Percentiles rank a stretch among this genome's conserved stretches.
Conservation (phyloP, 2,329 filamentous ascomycete genomes). For the Colletotrichum liriopes region DNA sequence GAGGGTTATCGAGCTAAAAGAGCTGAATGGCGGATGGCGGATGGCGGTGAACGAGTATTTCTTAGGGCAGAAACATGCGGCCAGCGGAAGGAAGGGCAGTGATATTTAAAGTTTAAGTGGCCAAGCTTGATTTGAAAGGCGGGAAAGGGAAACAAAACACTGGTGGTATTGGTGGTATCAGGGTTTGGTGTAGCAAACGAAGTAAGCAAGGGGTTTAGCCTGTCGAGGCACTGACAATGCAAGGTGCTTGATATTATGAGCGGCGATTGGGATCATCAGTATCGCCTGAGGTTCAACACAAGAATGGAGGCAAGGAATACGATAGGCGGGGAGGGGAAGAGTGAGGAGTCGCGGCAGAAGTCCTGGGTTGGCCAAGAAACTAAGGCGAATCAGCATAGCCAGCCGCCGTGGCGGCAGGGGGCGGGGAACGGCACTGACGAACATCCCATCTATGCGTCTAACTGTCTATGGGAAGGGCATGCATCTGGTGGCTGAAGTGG, state of each 20-base stretch:
- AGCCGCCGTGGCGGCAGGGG: constrained; percentile 33
- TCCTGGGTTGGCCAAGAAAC: constrained; percentile 18
- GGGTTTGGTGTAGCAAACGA: not conserved
- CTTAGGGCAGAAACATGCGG: not conserved
- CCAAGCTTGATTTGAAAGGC: constrained; percentile 1
- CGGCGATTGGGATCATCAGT: constrained; percentile 21
- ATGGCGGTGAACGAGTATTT: not conserved
- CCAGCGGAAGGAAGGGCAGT: not conserved
- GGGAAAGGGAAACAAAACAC: not conserved
- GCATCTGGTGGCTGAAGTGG: not conserved
- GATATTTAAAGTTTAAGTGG: not conserved
- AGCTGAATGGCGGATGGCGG: not conserved
- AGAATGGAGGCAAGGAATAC: constrained; percentile 4
- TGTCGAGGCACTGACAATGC: not conserved
- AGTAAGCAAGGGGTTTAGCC: not conserved
- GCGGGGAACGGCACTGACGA: constrained; percentile 20
- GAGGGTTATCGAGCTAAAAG: not conserved
- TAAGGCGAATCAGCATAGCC: constrained; percentile 8
- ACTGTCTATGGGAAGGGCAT: not conserved
- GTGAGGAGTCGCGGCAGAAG: constrained; percentile 10
- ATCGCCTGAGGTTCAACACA: not conserved
- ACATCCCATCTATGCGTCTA: not conserved
- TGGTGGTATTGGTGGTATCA: too few species aligned
- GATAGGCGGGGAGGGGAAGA: constrained; percentile 12
- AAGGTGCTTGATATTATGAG: constrained; percentile 7